phyloP scores from a whole-genome alignment of 2,329 filamentous ascomycete species.

The Trichoderma sp. region DNA sequence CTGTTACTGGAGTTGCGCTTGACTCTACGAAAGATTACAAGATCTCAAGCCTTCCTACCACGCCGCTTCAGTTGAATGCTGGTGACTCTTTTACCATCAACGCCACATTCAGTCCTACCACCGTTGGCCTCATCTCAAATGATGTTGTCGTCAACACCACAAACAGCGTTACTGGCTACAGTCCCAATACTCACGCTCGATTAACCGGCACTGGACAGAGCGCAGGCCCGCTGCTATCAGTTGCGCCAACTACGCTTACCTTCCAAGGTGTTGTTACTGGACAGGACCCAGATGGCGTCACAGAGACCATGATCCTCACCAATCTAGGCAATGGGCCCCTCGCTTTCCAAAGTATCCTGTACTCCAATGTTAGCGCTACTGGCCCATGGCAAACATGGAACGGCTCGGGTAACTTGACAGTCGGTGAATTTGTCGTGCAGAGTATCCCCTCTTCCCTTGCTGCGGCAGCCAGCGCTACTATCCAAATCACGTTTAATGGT shows the following conservation, averaged over 20 bases:
- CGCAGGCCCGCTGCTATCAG: conserved; percentile 47
- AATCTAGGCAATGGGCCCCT: conserved; percentile 55
- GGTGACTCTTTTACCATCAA: conserved; percentile 50
- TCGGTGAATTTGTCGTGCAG: conserved; percentile 54
- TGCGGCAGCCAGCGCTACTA: conserved; percentile 44
- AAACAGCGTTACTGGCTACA: conserved; percentile 51
- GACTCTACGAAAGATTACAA: conserved; percentile 42
- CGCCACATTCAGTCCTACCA: conserved; percentile 50
- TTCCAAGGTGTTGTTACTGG: conserved; percentile 56
- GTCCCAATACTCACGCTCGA: conserved; percentile 50
- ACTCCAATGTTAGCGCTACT: conserved; percentile 47
- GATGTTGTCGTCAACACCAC: conserved; percentile 54
- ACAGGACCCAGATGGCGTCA: conserved; percentile 42
- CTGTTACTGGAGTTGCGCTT: conserved; percentile 46
- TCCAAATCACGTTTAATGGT: conserved; percentile 54
- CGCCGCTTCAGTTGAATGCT: conserved; percentile 39
- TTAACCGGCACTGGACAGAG: conserved; percentile 56
- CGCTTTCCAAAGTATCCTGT: conserved; percentile 49
- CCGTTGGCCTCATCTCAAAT: conserved; percentile 53
- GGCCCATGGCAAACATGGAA: conserved; percentile 51
- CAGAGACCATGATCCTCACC: conserved; percentile 51
- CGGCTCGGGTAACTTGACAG: conserved; percentile 42
- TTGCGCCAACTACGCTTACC: conserved; percentile 53
- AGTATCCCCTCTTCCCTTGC: conserved; percentile 51
- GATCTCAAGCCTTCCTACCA: conserved; percentile 42